Conservation (phyloP, 495 filamentous ascomycete genomes). For the Xylona heveae region DNA sequence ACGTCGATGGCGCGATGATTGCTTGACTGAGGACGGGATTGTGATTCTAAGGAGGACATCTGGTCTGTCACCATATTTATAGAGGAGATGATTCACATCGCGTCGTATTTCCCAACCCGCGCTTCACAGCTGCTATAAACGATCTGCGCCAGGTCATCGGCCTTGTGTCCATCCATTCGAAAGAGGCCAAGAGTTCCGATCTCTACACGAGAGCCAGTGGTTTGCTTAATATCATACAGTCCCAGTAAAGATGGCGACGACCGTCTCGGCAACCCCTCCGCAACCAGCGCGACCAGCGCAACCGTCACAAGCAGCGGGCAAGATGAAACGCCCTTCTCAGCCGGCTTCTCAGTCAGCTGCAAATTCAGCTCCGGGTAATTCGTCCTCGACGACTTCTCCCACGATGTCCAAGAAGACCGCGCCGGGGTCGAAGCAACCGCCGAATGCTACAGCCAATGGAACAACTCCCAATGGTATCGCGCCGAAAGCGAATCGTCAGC, state of each 20-base stretch:
- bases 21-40: no score
- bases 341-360: conserved; percentile 38
- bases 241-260: background rate
- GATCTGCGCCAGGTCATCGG: no score
- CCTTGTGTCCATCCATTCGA: no score
- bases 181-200: no score
- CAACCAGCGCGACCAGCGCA: conserved; percentile 1
- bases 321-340: conserved; percentile 54
- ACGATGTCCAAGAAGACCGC: conserved; percentile 39
- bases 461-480: conserved; percentile 16
- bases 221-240: no score
- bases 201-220: no score
- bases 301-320: conserved; percentile 28
- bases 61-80: no score
- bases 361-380: conserved; percentile 42
- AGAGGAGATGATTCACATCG: no score
- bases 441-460: conserved; percentile 25
- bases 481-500: conserved; percentile 28
- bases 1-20: no score
- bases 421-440: conserved; percentile 20
- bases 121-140: no score
- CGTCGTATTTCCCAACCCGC: no score
- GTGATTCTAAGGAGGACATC: no score
- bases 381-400: conserved; percentile 44
- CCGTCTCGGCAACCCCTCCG: background rate